Evolutionary conservation across 305 asterid species (phyloP).

Genomic region (Rubia tinctorum): DNA sequence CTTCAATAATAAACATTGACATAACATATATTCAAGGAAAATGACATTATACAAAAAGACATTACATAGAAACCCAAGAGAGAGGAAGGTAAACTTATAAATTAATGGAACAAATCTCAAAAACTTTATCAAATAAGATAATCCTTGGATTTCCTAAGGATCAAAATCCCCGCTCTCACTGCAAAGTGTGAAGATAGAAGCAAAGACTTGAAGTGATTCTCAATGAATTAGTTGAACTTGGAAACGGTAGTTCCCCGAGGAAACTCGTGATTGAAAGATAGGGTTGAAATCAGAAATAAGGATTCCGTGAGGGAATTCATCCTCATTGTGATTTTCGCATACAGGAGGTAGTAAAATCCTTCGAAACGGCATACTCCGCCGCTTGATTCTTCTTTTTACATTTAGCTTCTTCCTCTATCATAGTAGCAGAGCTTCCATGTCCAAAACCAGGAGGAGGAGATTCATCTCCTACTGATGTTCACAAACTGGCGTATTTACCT

Average conservation of each 20-base stretch:
- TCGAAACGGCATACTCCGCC: constrained; percentile 10
- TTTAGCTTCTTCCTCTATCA: constrained; percentile 10
- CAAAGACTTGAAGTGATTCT: constrained; percentile 66
- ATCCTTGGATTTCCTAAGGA: constrained; percentile 44
- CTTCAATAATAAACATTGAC: background rate
- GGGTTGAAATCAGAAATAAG: background rate
- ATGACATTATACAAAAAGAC: background rate
- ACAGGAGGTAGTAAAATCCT: background rate
- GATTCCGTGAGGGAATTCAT: constrained; percentile 15
- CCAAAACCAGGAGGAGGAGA: background rate
- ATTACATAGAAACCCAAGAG: background rate
- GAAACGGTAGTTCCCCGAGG: constrained; percentile 34
- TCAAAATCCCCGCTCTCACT: constrained; percentile 32
- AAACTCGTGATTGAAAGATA: background rate
- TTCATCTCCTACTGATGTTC: background rate
- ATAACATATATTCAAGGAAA: background rate
- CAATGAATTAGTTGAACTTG: constrained; percentile 56
- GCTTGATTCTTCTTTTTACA: constrained; percentile 6
- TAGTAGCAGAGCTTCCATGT: constrained; percentile 5
- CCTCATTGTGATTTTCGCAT: background rate
- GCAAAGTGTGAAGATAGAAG: constrained; percentile 44
- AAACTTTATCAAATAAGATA: constrained; percentile 62
- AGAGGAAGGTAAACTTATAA: background rate
- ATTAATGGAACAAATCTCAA: constrained; percentile 38
- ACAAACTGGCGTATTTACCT: background rate